Base-by-base conservation (phyloP, 2,329 filamentous ascomycete species). In the Purpureocillium lavendulum region DNA sequence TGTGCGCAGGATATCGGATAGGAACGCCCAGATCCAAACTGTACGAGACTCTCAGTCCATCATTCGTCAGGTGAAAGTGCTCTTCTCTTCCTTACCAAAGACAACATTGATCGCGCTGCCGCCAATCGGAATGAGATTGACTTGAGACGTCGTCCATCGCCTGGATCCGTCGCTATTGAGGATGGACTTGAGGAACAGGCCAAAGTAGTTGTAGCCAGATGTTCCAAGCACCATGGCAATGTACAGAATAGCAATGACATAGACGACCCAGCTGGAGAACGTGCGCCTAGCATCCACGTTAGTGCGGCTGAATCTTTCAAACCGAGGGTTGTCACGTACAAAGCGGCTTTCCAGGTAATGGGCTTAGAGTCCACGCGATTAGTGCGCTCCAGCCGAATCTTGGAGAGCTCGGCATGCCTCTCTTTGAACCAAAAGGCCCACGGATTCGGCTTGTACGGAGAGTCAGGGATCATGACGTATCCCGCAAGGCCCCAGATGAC, bases 1-100 rank as follows among this genome's bases (percentile, higher is more conserved):
- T 0, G 69, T 71, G 30, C 61, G 60, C 2, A 75, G 47, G 8
- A 64, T 50, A 50, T 75, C 71, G 1, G 71, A 75, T 1, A 73
- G 49, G 2, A 72, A 60, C 1, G 70, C 70, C 70, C 71, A 75
- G 11, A 71, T 60, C 70, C 70, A 74, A 2, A 74, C 21, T 26
- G 21, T 10, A 26, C 21, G 21, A 5, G 10, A 26, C 21, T 26
- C 6, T 26, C 10, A 26, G 71, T 64, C 4, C n/a, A n/a, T n/a
- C n/a, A n/a, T n/a, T n/a, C n/a, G n/a, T n/a, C n/a, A n/a, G n/a
- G n/a, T n/a, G n/a, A n/a, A n/a, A n/a, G n/a, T n/a, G n/a, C n/a
- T n/a, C n/a, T n/a, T n/a, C n/a, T n/a, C n/a, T 13, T 2, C 42
- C 45, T 8, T 34, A 52, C 51, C 45, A 13, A 67, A 67, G 5